These are phyloP conservation scores for Albugo laibachii DNA, from an alignment of 352 stramenopile genomes.

Conservation along the genomic window DNA sequence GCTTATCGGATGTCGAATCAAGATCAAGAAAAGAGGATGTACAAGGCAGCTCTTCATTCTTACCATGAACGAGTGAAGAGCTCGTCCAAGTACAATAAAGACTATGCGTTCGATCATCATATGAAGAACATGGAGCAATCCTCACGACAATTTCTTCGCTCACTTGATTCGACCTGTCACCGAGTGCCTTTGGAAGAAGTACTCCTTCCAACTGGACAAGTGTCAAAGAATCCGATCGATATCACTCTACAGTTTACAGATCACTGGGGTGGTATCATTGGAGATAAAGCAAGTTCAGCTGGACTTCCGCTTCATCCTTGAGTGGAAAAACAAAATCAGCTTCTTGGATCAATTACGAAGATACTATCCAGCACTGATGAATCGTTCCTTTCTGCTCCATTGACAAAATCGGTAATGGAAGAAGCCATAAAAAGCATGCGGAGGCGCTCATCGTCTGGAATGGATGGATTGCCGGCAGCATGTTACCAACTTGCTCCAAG, in stretches of 20 bases:
- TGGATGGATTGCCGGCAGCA: slow-evolving; percentile 5
- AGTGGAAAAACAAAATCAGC: neutral
- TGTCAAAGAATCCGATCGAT: slow-evolving; percentile 3
- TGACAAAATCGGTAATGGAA: neutral
- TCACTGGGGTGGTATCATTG: slow-evolving; percentile 5
- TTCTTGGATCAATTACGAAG: neutral
- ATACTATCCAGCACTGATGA: neutral
- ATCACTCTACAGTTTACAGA: slow-evolving; percentile 4
- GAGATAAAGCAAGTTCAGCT: slow-evolving; percentile 1
- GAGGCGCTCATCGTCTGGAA: neutral
- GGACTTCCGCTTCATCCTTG: neutral
- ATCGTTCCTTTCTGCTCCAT: neutral
- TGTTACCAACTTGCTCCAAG: slow-evolving; percentile 11
- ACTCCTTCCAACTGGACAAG: neutral
- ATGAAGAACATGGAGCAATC: slow-evolving; percentile 1
- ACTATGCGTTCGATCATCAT: slow-evolving; percentile 6
- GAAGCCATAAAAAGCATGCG: neutral
- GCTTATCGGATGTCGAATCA: slow-evolving; percentile 1
- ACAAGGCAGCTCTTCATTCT: neutral
- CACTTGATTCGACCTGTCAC: slow-evolving; percentile 2
- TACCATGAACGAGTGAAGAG: slow-evolving; percentile 4
- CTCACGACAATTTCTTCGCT: slow-evolving; percentile 2
- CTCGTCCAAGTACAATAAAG: slow-evolving; percentile 4
- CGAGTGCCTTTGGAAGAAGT: slow-evolving; percentile 2
- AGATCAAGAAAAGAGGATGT: neutral